Percentiles rank a stretch among this genome's conserved stretches.
Conservation (phyloP, 2,329 filamentous ascomycete genomes). For the Xylariales sp. region DNA sequence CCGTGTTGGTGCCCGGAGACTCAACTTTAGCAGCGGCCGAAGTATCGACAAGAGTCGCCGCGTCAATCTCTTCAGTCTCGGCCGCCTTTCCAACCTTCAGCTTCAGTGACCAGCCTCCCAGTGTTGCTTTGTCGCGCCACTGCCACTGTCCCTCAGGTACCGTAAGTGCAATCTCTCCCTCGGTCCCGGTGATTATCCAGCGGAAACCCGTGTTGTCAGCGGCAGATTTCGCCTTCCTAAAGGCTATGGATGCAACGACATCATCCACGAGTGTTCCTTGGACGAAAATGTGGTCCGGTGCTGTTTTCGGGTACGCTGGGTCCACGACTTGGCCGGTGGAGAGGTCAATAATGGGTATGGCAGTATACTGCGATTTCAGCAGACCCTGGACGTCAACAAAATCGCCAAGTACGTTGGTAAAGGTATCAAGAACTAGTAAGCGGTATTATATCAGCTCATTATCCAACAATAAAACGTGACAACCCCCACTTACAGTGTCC, state of each 20-base stretch:
- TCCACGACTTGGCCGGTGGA: conserved; percentile 18
- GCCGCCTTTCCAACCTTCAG: conserved; percentile 14
- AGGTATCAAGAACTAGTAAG: conserved; percentile 27
- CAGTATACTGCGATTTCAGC: conserved; percentile 20
- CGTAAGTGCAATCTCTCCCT: conserved; percentile 29
- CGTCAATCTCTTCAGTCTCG: conserved; percentile 11
- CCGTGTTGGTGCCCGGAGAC: conserved; percentile 14
- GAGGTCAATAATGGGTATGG: conserved; percentile 17
- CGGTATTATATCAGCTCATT: neutral
- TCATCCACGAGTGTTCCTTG: conserved; percentile 28
- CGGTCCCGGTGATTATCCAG: conserved; percentile 32
- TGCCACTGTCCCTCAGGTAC: conserved; percentile 17
- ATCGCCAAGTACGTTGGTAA: conserved; percentile 27
- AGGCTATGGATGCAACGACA: conserved; percentile 24
- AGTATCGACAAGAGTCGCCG: neutral
- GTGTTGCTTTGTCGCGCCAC: conserved; percentile 1
- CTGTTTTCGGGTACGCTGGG: conserved; percentile 19
- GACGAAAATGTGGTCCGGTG: conserved; percentile 30
- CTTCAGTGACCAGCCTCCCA: conserved; percentile 13
- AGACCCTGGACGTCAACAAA: conserved; percentile 23
- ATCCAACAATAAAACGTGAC: neutral
- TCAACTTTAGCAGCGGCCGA: conserved; percentile 12
- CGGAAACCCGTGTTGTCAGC: conserved; percentile 20
- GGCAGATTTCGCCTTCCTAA: conserved; percentile 15
- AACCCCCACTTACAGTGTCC: conserved; percentile 24